Conservation (phyloP, 208 protist genomes). For the Trypanosoma cruzi region DNA sequence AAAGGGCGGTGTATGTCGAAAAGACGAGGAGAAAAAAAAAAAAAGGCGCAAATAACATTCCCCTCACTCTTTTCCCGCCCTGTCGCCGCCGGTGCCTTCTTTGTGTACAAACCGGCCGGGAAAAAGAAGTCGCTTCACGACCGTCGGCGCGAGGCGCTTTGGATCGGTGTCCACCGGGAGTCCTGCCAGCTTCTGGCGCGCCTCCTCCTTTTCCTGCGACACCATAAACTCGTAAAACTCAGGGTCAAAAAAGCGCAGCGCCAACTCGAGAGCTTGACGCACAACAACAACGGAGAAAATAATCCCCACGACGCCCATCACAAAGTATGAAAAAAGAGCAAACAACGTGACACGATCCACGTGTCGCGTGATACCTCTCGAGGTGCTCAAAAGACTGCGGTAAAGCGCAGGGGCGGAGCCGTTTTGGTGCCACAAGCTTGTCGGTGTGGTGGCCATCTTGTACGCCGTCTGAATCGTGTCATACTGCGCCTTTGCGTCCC, state of each 20-base stretch:
- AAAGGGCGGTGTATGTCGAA: neutral
- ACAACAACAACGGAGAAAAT: slow-evolving; percentile 67
- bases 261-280: slow-evolving; percentile 46
- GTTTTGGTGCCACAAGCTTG: slow-evolving; percentile 84
- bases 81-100: neutral
- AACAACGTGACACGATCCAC: slow-evolving; percentile 46
- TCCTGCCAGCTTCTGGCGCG: slow-evolving; percentile 41
- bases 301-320: slow-evolving; percentile 51
- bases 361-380: slow-evolving; percentile 27
- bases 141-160: slow-evolving; percentile 74
- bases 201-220: slow-evolving; percentile 71
- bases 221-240: slow-evolving; percentile 83
- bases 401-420: slow-evolving; percentile 64
- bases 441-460: slow-evolving; percentile 56
- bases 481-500: slow-evolving; percentile 45
- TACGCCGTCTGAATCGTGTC: slow-evolving; percentile 73
- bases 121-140: slow-evolving; percentile 62
- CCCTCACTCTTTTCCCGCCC: neutral
- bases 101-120: slow-evolving; percentile 77
- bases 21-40: neutral
- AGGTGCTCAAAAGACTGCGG: slow-evolving; percentile 42
- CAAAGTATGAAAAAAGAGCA: slow-evolving; percentile 56
- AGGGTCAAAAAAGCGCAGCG: slow-evolving; percentile 71
- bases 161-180: slow-evolving; percentile 70
- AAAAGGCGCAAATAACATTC: neutral